These are phyloP conservation scores for Jaenimonas drosophilae DNA, from an alignment of 208 protist species.

Conservation along the genomic window DNA sequence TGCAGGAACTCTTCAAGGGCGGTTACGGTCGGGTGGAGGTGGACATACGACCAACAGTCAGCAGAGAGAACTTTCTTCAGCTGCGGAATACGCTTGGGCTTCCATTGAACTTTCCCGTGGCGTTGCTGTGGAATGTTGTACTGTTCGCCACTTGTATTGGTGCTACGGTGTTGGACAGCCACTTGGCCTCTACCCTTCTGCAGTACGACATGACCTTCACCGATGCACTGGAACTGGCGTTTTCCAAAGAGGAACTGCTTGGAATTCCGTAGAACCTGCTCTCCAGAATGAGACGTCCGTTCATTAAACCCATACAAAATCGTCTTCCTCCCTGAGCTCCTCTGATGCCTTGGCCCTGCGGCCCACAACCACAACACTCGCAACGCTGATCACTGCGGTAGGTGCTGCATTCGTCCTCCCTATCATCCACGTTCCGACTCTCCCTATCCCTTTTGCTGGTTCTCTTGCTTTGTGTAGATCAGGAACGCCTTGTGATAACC, in stretches of 20 bases:
- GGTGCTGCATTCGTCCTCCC: too few species aligned
- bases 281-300: too few species aligned
- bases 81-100: conserved; percentile 38
- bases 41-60: conserved; percentile 42
- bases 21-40: conserved; percentile 74
- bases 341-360: too few species aligned
- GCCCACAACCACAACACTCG: too few species aligned
- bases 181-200: conserved; percentile 20
- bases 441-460: too few species aligned
- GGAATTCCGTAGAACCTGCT: too few species aligned
- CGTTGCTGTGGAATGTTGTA: conserved; percentile 69
- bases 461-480: too few species aligned
- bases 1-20: conserved; percentile 27
- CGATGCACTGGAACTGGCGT: conserved; percentile 24
- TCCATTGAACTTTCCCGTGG: conserved; percentile 28
- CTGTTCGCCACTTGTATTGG: conserved; percentile 40
- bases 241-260: too few species aligned
- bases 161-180: conserved; percentile 13
- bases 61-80: conserved; percentile 17
- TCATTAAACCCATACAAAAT: not conserved
- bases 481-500: too few species aligned
- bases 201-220: conserved; percentile 28
- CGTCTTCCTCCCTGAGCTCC: too few species aligned
- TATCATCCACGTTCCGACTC: too few species aligned
- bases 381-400: too few species aligned